Evolutionary conservation across 2,329 filamentous ascomycete species (phyloP).

Genomic region (Neopestalotiopsis sp.): DNA sequence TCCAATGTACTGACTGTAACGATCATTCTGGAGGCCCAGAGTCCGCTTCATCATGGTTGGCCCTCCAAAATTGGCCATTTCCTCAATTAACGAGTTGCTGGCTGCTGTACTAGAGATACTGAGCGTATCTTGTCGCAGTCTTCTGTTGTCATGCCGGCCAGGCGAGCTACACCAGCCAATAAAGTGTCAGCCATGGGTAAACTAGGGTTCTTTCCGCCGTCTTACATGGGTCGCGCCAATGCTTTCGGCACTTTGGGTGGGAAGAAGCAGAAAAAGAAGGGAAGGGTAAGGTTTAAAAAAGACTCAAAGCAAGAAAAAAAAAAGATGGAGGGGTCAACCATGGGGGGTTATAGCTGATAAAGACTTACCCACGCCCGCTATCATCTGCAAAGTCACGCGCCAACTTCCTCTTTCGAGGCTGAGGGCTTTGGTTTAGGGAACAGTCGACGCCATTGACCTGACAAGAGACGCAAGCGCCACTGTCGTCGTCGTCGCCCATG

Average conservation of each 20-base stretch:
- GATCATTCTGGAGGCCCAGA: slow-evolving; percentile 76
- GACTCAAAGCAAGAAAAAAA: slow-evolving; percentile 12
- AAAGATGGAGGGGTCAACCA: slow-evolving; percentile 27
- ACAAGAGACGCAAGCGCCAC: slow-evolving; percentile 72
- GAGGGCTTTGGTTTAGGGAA: slow-evolving; percentile 77
- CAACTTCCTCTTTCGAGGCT: slow-evolving; percentile 80
- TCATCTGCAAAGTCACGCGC: slow-evolving; percentile 67
- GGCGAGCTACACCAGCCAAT: slow-evolving; percentile 61
- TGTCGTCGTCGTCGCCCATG: slow-evolving; percentile 73
- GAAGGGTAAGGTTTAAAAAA: slow-evolving; percentile 7
- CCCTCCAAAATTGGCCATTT: slow-evolving; percentile 73
- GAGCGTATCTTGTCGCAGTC: slow-evolving; percentile 57
- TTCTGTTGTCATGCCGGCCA: slow-evolving; percentile 58
- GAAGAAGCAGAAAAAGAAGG: neutral
- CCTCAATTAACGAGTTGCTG: slow-evolving; percentile 68
- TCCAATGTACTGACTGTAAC: slow-evolving; percentile 83
- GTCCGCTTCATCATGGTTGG: slow-evolving; percentile 70
- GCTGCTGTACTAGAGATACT: slow-evolving; percentile 66
- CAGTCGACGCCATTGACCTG: slow-evolving; percentile 80
- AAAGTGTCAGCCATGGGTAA: slow-evolving; percentile 47
- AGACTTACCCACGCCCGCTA: slow-evolving; percentile 70
- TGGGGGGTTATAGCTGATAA: slow-evolving; percentile 29
- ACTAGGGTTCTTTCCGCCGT: slow-evolving; percentile 11
- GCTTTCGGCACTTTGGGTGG: neutral
- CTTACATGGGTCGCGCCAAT: slow-evolving; percentile 3